Conservation (phyloP, 139 green algal genomes). For the Zygnema circumcarinatum region DNA sequence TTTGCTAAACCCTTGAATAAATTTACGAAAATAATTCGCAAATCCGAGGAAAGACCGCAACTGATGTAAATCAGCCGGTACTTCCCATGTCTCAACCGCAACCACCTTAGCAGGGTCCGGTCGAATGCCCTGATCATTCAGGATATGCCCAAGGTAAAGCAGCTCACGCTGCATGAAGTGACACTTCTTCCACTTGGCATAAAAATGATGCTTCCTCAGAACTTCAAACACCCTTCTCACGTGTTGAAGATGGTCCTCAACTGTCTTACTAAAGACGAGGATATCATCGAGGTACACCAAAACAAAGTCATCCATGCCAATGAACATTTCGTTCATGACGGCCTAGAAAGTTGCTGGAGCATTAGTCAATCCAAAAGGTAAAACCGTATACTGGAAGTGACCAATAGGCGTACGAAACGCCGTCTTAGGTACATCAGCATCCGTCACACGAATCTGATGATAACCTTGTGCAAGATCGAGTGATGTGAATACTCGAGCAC, state of each 20-base stretch:
- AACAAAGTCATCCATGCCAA: constrained; percentile 63
- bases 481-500: constrained; percentile 16
- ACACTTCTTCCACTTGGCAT: constrained; percentile 66
- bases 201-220: constrained; percentile 61
- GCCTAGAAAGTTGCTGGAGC: constrained; percentile 51
- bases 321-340: constrained; percentile 65
- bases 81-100: background rate
- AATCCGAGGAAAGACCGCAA: constrained; percentile 42
- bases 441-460: constrained; percentile 49
- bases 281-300: constrained; percentile 69
- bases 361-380: constrained; percentile 53
- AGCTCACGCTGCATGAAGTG: constrained; percentile 47
- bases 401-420: constrained; percentile 46
- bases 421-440: constrained; percentile 48
- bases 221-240: constrained; percentile 51
- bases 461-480: constrained; percentile 45
- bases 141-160: constrained; percentile 64
- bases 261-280: constrained; percentile 29
- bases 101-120: constrained; percentile 49
- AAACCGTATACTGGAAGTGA: constrained; percentile 40
- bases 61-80: background rate
- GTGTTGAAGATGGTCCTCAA: constrained; percentile 8
- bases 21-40: constrained; percentile 64
- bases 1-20: constrained; percentile 57
- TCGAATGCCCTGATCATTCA: constrained; percentile 51